phyloP scores from a whole-genome alignment of 257 asterid genomes.

The Solanum chilense region DNA sequence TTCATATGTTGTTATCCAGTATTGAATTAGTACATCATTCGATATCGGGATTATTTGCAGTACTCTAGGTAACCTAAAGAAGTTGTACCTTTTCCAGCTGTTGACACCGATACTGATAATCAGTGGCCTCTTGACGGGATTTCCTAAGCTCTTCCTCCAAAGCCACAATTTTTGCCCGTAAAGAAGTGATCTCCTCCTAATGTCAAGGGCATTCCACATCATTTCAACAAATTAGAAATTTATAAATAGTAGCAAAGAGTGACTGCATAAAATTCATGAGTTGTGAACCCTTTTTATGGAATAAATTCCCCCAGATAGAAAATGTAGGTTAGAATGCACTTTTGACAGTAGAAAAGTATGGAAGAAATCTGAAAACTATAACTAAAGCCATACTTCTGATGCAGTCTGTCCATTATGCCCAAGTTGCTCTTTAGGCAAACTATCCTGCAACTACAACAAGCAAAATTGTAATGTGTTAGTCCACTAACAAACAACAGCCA shows the following conservation, averaged over 20 bases:
- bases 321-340: neutral
- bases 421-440: slow-evolving; percentile 37
- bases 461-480: neutral
- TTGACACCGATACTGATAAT: slow-evolving; percentile 41
- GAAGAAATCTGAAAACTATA: neutral
- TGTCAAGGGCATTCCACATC: neutral
- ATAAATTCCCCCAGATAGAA: neutral
- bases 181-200: slow-evolving; percentile 57
- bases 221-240: neutral
- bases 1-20: neutral
- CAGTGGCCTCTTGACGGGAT: slow-evolving; percentile 41
- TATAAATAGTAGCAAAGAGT: neutral
- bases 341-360: neutral
- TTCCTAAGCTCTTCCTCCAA: slow-evolving; percentile 69
- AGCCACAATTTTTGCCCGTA: slow-evolving; percentile 55
- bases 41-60: neutral
- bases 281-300: neutral
- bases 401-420: slow-evolving; percentile 36
- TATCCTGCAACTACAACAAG: slow-evolving; percentile 33
- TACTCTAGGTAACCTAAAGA: neutral
- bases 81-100: slow-evolving; percentile 55
- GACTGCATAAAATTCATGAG: neutral
- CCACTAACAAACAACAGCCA: neutral
- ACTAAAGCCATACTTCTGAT: slow-evolving; percentile 35
- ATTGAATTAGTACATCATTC: neutral